phyloP scores from a whole-genome alignment of 352 stramenopile species.

The Phytophthora kernoviae region DNA sequence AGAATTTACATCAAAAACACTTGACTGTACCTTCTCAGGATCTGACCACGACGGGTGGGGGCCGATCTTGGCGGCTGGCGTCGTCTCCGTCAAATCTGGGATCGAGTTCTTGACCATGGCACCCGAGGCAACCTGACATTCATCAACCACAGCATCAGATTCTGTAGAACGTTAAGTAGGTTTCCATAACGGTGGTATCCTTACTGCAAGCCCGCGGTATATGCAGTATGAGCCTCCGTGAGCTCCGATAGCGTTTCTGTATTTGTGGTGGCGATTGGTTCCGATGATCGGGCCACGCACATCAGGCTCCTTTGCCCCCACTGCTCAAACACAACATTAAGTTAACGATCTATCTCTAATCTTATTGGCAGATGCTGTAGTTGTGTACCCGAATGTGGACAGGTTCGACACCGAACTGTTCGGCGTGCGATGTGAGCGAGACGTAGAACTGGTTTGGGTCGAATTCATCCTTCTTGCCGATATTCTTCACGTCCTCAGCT shows the following conservation, averaged over 20 bases:
- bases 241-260: constrained; percentile 98
- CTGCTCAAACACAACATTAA: constrained; percentile 38
- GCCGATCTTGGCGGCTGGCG: constrained; percentile 97
- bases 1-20: too few species aligned
- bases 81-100: constrained; percentile 92
- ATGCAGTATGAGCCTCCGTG: constrained; percentile 98
- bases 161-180: not conserved
- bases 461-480: constrained; percentile 86
- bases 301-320: constrained; percentile 93
- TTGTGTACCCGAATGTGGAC: constrained; percentile 77
- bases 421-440: constrained; percentile 85
- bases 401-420: constrained; percentile 88
- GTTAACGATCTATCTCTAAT: constrained; percentile 4
- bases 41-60: constrained; percentile 96
- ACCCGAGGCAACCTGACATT: constrained; percentile 59
- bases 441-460: constrained; percentile 89
- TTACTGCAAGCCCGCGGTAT: constrained; percentile 96
- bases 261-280: constrained; percentile 95
- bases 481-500: constrained; percentile 84
- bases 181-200: not conserved
- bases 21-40: constrained; percentile 82
- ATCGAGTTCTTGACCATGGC: constrained; percentile 71
- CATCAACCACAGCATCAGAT: not conserved
- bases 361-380: not conserved
- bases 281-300: constrained; percentile 95